Base-by-base conservation (phyloP, 768 basidiomycete species). In the Leccinum longicurvipes region DNA sequence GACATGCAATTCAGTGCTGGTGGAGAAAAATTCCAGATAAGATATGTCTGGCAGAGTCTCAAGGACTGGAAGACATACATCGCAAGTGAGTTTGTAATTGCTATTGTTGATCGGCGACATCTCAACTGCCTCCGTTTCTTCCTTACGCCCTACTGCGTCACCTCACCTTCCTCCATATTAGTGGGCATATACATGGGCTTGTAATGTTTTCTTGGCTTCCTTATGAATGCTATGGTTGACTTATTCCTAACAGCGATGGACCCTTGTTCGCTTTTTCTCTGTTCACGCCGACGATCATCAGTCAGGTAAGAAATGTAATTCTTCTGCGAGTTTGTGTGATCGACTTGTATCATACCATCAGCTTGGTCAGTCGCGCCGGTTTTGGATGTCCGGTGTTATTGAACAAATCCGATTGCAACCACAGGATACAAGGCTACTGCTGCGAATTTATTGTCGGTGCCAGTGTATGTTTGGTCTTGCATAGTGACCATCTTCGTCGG, bases 151-250 rank as follows among this genome's bases (percentile, higher is more conserved):
- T 11, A 19, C 19, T 11, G 39, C 2, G 39, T 41, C 39, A 11
- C 39, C 4, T 41, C 39, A 6, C 39, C 5, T 41, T 11, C 39
- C 39, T 19, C 9, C 19, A 4, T 55, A 3, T 51, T 47, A 86
- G 86, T 86, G 85, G 80, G 82, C 8, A 82, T 87, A 21, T 84
- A 83, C 63, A 83, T 84, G 82, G 86, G 86, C 50, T 85, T 84
- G 82, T 87, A 66, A 60, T 77, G 68, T 51, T 31, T 46, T 53
- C 27, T 25, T 39, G n/a, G 23, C 49, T 53, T 47, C 24, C 4
- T 50, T 6, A 5, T 19, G 31, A 52, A 6, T 6, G 7, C 24
- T 5, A 47, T 55, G 46, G 34, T 63, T 25, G 51, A 54, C 25
- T 57, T 36, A 53, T 32, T 51, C 2, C 21, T 45, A 29, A 32